A percentile compares a stretch with the other conserved stretches of the same genome.
phyloP scores from a whole-genome alignment of 345 rosid genomes.

The Abelmoschus esculentus region DNA sequence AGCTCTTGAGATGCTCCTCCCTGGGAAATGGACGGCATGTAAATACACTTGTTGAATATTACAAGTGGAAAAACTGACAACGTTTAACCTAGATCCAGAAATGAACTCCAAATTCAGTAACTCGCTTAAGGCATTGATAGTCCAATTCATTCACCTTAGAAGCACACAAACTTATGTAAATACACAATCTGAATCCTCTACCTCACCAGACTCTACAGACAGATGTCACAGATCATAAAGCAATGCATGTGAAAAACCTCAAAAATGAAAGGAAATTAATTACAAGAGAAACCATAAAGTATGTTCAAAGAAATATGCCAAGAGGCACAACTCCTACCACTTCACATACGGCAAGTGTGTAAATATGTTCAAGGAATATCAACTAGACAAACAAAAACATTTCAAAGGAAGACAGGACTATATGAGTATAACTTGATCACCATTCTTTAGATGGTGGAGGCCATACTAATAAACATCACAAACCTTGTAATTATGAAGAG shows the following conservation, averaged over 20 bases:
- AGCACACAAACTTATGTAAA: neutral
- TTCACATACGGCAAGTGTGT: neutral
- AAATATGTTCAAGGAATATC: neutral
- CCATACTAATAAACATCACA: neutral
- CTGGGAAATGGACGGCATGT: slow-evolving; percentile 28
- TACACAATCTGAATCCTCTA: neutral
- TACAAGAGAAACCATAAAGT: neutral
- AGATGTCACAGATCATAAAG: neutral
- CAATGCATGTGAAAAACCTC: neutral
- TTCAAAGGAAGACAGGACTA: neutral
- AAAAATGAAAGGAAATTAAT: neutral
- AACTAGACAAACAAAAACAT: neutral
- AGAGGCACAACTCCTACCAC: neutral
- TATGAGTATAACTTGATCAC: neutral
- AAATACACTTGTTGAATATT: neutral
- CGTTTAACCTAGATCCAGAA: neutral
- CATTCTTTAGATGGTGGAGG: neutral
- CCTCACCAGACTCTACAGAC: neutral
- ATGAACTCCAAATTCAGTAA: neutral
- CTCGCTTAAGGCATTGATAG: neutral
- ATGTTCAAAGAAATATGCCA: neutral
- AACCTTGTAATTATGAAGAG: neutral
- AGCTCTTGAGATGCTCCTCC: slow-evolving; percentile 78
- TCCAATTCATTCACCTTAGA: neutral
- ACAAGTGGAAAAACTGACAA: neutral